Percentiles rank a stretch among this genome's conserved stretches.
Conservation (phyloP, 805 yeast genomes). For the Ogataea chonburiensis region DNA sequence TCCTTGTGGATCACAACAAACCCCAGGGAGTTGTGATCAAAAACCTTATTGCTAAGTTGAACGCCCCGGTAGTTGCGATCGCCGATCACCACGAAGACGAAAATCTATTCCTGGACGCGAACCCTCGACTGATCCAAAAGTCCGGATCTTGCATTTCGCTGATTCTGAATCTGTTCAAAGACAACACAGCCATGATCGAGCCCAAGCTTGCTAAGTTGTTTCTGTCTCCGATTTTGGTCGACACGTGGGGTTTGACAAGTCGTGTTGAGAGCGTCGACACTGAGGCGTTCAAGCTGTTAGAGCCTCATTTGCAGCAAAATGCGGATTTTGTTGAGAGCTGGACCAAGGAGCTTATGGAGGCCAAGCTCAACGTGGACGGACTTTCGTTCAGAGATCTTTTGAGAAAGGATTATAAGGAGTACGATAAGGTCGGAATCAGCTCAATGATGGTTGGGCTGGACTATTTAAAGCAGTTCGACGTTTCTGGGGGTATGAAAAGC, state of each 20-base stretch:
- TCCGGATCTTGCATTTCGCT: conserved; percentile 81
- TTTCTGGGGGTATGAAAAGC: conserved; percentile 22
- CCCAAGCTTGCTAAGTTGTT: conserved; percentile 37
- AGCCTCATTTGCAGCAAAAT: conserved; percentile 15
- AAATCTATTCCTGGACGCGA: conserved; percentile 42
- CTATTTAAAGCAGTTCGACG: conserved; percentile 43
- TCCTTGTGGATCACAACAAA: conserved; percentile 82
- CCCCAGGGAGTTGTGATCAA: conserved; percentile 50
- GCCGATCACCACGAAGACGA: conserved; percentile 91
- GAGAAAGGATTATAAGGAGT: conserved; percentile 82
- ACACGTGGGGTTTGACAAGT: conserved; percentile 65
- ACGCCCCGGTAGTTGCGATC: conserved; percentile 49
- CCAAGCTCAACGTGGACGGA: conserved; percentile 64
- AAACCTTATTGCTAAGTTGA: conserved; percentile 26
- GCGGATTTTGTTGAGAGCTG: conserved; percentile 20
- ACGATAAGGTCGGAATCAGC: conserved; percentile 68
- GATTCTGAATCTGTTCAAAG: conserved; percentile 53
- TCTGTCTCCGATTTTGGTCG: conserved; percentile 70
- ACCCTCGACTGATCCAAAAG: conserved; percentile 59
- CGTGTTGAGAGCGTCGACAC: conserved; percentile 64
- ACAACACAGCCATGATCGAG: conserved; percentile 8
- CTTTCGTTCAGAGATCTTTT: conserved; percentile 61
- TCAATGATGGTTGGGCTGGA: conserved; percentile 64
- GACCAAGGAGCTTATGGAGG: conserved; percentile 35
- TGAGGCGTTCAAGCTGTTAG: conserved; percentile 40